These are phyloP conservation scores for Gossypium davidsonii DNA, from an alignment of 441 rosid species.

Conservation along the genomic window DNA sequence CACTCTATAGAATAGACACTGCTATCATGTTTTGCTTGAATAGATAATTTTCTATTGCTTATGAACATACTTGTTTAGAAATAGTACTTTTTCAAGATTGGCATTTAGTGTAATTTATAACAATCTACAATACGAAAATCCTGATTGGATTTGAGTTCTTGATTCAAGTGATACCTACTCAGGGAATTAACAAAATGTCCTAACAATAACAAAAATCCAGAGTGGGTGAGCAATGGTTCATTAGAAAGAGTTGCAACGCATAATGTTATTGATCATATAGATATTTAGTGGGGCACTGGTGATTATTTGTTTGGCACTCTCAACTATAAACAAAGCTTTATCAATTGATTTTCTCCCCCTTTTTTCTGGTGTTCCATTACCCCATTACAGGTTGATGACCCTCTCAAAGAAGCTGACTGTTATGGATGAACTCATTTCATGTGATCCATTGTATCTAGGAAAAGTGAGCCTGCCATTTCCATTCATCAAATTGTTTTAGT, in stretches of 20 bases:
- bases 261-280: not conserved
- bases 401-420: constrained; percentile 76
- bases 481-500: not conserved
- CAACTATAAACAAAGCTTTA: not conserved
- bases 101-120: not conserved
- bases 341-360: not conserved
- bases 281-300: not conserved
- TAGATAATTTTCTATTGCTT: not conserved
- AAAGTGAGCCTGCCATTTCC: constrained; percentile 44
- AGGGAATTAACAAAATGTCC: not conserved
- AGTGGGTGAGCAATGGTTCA: not conserved
- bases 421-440: constrained; percentile 74
- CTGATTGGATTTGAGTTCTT: not conserved
- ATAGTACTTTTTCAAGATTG: not conserved
- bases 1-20: not conserved
- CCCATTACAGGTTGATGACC: constrained; percentile 58
- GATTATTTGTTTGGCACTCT: not conserved
- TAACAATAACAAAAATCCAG: not conserved
- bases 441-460: constrained; percentile 68
- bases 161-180: not conserved
- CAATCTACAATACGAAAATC: not conserved
- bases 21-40: not conserved
- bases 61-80: not conserved
- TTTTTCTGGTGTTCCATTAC: constrained; percentile 12
- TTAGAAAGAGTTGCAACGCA: not conserved